phyloP scores from a whole-genome alignment of 352 stramenopile genomes.

The Pythium guiyangense region DNA sequence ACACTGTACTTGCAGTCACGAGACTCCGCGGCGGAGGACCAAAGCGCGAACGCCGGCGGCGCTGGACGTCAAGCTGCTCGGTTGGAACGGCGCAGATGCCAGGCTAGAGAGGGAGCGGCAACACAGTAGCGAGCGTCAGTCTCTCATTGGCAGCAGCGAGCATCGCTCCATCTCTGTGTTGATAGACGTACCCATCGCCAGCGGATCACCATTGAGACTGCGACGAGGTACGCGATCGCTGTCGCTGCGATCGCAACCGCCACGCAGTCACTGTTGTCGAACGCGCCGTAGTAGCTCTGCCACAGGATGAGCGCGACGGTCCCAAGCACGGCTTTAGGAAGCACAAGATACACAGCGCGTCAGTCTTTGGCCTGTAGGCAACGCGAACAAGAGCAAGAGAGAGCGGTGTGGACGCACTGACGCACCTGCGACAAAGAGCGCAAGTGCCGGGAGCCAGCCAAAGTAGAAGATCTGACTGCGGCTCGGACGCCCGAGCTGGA shows the following conservation, averaged over 20 bases:
- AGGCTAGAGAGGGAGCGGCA: constrained; percentile 29
- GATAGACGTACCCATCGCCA: constrained; percentile 59
- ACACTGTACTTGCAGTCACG: background rate
- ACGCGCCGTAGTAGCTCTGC: constrained; percentile 43
- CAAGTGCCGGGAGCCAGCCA: constrained; percentile 44
- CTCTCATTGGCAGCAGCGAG: background rate
- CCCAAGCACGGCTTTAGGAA: constrained; percentile 30
- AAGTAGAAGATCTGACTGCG: constrained; percentile 55
- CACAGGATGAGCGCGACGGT: constrained; percentile 46
- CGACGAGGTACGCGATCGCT: constrained; percentile 55
- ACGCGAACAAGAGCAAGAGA: background rate
- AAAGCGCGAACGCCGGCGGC: constrained; percentile 7
- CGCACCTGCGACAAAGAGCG: constrained; percentile 43
- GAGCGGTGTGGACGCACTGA: background rate
- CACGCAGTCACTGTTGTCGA: constrained; percentile 78
- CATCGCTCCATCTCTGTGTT: background rate
- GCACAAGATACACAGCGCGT: background rate
- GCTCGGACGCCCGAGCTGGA: constrained; percentile 62
- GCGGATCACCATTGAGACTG: constrained; percentile 70
- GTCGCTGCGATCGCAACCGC: constrained; percentile 56
- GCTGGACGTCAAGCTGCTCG: constrained; percentile 50
- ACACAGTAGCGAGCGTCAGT: background rate
- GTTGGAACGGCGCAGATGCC: constrained; percentile 71
- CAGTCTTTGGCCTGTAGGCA: background rate
- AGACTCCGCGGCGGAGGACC: background rate